Percentiles rank a stretch among this genome's conserved stretches.
phyloP scores from a whole-genome alignment of 306 rosid genomes.

The Senna tora region DNA sequence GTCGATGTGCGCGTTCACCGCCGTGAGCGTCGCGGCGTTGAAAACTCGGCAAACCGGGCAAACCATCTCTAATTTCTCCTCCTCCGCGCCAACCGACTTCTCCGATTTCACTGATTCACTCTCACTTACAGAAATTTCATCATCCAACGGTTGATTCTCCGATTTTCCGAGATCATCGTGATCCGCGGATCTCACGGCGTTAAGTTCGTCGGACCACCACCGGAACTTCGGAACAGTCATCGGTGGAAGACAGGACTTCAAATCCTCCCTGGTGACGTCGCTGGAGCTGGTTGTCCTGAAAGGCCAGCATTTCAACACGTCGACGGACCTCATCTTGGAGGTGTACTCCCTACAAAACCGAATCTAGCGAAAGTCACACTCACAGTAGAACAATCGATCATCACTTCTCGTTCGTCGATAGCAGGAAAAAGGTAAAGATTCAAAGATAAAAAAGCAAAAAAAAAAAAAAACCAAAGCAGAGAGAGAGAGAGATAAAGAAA shows the following conservation, averaged over 20 bases:
- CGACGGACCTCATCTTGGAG: conserved; percentile 70
- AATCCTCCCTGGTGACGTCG: conserved; percentile 35
- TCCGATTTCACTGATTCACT: conserved; percentile 13
- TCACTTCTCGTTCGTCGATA: neutral
- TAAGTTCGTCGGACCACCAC: conserved; percentile 63
- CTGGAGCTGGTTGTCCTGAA: conserved; percentile 40
- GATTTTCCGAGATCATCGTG: neutral
- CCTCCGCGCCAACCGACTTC: neutral
- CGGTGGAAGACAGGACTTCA: conserved; percentile 70
- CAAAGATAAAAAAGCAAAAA: conserved; percentile 5
- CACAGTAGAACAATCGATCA: conserved; percentile 1
- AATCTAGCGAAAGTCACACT: neutral
- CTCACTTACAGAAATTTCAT: conserved; percentile 31
- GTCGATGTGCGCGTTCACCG: conserved; percentile 67
- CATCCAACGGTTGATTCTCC: conserved; percentile 4
- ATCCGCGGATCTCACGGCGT: conserved; percentile 51
- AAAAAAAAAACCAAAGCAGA: neutral
- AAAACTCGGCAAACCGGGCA: conserved; percentile 77
- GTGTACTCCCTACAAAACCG: conserved; percentile 66
- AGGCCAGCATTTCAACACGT: conserved; percentile 79
- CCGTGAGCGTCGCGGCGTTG: conserved; percentile 60
- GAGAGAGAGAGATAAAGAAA: neutral
- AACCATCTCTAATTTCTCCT: conserved; percentile 55
- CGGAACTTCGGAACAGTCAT: conserved; percentile 56
- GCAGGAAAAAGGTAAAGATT: neutral